Evolutionary conservation across 1,139 yeast species (phyloP).

Genomic region (Debaryomyces fabryi): DNA sequence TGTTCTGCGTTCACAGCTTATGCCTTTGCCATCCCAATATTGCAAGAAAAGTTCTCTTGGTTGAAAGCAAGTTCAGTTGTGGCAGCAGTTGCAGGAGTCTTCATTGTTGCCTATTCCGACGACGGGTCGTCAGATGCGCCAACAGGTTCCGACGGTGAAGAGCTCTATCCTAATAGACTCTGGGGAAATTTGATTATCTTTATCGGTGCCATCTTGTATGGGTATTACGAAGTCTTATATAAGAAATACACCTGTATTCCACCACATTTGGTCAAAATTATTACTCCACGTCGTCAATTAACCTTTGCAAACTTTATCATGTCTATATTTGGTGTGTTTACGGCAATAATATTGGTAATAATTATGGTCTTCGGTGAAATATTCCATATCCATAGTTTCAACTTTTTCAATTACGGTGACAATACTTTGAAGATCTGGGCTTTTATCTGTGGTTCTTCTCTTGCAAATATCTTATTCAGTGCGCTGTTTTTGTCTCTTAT

Average conservation of each 20-base stretch:
- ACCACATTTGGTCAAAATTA: conserved; percentile 43
- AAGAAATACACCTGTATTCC: conserved; percentile 80
- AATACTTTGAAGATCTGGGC: conserved; percentile 44
- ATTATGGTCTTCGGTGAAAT: conserved; percentile 55
- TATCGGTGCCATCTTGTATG: conserved; percentile 80
- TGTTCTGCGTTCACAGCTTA: conserved; percentile 90
- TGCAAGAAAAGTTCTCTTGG: conserved; percentile 66
- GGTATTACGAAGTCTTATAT: conserved; percentile 83
- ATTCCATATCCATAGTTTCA: conserved; percentile 60
- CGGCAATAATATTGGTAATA: conserved; percentile 53
- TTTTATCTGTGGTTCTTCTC: conserved; percentile 51
- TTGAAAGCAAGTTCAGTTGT: conserved; percentile 69
- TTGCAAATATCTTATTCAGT: conserved; percentile 69
- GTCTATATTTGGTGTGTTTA: conserved; percentile 62
- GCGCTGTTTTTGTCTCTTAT: conserved; percentile 75
- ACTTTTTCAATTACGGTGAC: conserved; percentile 50
- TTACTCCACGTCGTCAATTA: conserved; percentile 51
- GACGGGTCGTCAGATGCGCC: conserved; percentile 20
- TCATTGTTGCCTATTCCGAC: conserved; percentile 78
- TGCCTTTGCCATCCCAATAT: conserved; percentile 76
- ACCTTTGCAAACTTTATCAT: conserved; percentile 51
- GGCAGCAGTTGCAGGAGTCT: conserved; percentile 73
- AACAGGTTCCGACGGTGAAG: conserved; percentile 19
- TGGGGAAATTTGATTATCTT: conserved; percentile 75
- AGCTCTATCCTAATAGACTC: conserved; percentile 59